Percentiles rank a stretch among this genome's conserved stretches.
Conservation (phyloP, 2,329 filamentous ascomycete genomes). For the Xylariaceae sp. region DNA sequence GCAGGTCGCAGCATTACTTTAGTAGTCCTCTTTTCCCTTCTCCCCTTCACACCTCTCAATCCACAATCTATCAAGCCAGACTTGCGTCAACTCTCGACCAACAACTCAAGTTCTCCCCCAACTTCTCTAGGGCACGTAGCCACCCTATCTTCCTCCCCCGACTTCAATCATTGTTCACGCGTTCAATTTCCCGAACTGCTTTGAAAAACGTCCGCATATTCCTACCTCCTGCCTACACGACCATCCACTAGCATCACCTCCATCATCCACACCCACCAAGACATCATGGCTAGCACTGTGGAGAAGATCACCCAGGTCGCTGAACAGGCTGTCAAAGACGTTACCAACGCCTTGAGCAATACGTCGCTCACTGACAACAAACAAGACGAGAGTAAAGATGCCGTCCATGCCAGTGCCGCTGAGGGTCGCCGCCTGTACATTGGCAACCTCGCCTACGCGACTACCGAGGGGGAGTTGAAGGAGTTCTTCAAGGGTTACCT, state of each 20-base stretch:
- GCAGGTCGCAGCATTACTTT: constrained; percentile 28
- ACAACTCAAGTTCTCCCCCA: constrained; percentile 43
- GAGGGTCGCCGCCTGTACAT: constrained; percentile 99
- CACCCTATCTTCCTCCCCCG: constrained; percentile 66
- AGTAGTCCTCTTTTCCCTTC: constrained; percentile 27
- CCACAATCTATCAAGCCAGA: constrained; percentile 37
- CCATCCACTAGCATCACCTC: constrained; percentile 27
- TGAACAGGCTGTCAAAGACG: constrained; percentile 64
- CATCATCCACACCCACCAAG: constrained; percentile 33
- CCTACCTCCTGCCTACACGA: constrained; percentile 14
- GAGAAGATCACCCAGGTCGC: constrained; percentile 60
- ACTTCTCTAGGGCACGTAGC: constrained; percentile 75
- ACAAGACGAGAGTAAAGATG: constrained; percentile 63
- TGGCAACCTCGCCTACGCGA: constrained; percentile 99
- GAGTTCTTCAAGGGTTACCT: constrained; percentile 99
- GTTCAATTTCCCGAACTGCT: constrained; percentile 47
- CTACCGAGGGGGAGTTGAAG: constrained; percentile 99
- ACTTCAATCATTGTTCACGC: constrained; percentile 60
- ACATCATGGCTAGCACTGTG: constrained; percentile 79
- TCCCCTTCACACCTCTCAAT: constrained; percentile 35
- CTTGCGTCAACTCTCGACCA: constrained; percentile 33
- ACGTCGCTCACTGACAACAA: constrained; percentile 56
- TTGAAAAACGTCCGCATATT: constrained; percentile 32
- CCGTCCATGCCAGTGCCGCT: constrained; percentile 92
- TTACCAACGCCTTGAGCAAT: constrained; percentile 69